Percentiles rank a stretch among this genome's conserved stretches.
These are phyloP conservation scores for Fusarium sambucinum DNA, from an alignment of 2,329 filamentous ascomycete genomes.

Conservation along the genomic window DNA sequence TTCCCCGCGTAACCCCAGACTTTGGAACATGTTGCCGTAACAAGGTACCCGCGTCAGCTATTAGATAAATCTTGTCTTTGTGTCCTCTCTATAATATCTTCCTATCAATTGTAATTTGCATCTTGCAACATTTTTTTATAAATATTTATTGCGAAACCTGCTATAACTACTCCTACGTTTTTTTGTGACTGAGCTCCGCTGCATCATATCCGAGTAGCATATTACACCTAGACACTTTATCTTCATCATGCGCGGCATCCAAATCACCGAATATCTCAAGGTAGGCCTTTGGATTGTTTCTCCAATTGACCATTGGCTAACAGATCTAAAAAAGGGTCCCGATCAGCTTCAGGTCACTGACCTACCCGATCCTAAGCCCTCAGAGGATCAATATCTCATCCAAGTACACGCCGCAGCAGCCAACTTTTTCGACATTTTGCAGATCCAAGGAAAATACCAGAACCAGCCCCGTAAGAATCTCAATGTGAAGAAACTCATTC, in stretches of 20 bases:
- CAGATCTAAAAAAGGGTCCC: slow-evolving; percentile 69
- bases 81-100: background rate
- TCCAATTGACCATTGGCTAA: background rate
- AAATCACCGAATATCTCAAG: slow-evolving; percentile 80
- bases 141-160: background rate
- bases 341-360: slow-evolving; percentile 80
- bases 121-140: background rate
- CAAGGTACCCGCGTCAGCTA: slow-evolving; percentile 29
- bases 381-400: slow-evolving; percentile 83
- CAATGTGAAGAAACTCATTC: background rate
- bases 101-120: background rate
- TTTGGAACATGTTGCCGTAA: slow-evolving; percentile 5
- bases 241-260: slow-evolving; percentile 77
- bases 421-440: slow-evolving; percentile 98
- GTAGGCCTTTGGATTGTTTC: slow-evolving; percentile 54
- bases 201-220: background rate
- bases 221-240: background rate
- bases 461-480: slow-evolving; percentile 75
- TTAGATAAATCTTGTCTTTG: slow-evolving; percentile 28
- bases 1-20: slow-evolving; percentile 44
- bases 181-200: background rate
- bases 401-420: slow-evolving; percentile 87
- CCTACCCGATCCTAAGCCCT: slow-evolving; percentile 80
- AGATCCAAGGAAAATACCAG: slow-evolving; percentile 96
- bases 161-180: background rate